These are phyloP conservation scores for Trichoderma atroviride DNA, from an alignment of 2,329 filamentous ascomycete genomes.

Conservation along the genomic window DNA sequence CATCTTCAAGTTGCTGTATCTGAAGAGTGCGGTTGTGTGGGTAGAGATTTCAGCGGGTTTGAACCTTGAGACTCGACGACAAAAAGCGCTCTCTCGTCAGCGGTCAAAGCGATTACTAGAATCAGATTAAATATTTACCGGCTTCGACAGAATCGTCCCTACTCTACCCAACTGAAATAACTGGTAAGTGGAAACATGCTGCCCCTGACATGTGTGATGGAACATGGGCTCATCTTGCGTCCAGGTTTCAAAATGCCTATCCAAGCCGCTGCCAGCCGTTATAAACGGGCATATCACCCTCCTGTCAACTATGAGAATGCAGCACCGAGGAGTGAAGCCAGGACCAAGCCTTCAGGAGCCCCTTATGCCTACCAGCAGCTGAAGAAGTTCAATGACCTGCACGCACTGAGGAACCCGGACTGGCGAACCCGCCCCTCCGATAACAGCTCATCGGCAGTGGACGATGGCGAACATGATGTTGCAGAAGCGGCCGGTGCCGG, in stretches of 20 bases:
- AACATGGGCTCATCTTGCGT: neutral
- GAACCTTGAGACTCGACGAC: neutral
- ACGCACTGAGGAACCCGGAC: constrained; percentile 43
- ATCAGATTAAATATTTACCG: neutral
- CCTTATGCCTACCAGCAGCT: constrained; percentile 19
- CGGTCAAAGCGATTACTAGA: neutral
- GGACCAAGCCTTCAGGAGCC: neutral
- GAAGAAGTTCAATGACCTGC: constrained; percentile 31
- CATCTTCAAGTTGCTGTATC: neutral
- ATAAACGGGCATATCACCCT: neutral
- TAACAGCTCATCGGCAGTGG: constrained; percentile 13
- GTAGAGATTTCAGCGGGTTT: neutral
- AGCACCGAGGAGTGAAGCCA: neutral
- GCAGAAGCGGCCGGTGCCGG: neutral
- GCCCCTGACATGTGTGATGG: neutral
- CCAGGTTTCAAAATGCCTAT: neutral
- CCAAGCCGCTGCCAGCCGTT: neutral
- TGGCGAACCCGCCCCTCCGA: constrained; percentile 38
- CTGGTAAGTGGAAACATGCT: neutral
- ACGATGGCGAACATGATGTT: neutral
- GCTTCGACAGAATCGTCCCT: neutral
- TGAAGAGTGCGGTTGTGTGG: neutral
- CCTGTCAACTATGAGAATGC: neutral
- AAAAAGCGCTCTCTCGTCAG: neutral
- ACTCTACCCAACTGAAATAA: neutral